Evolutionary conservation across 2,329 filamentous ascomycete species (phyloP).

Genomic region (Neodidymelliopsis sp.): DNA sequence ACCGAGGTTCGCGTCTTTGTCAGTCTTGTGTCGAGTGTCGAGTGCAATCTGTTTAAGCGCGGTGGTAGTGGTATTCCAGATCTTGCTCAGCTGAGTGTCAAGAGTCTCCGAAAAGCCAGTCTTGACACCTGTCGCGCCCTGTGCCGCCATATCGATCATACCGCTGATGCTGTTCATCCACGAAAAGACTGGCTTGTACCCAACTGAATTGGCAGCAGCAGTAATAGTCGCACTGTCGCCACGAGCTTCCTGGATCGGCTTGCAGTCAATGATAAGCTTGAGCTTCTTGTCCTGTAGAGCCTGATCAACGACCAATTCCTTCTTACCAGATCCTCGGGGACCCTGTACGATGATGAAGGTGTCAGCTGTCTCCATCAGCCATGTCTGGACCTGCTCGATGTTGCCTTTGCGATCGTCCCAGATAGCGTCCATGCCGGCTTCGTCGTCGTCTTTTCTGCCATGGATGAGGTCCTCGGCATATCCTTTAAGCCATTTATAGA

Average conservation of each 20-base stretch:
- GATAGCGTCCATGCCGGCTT: conserved; percentile 77
- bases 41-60: conserved; percentile 82
- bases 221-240: conserved; percentile 87
- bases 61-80: conserved; percentile 80
- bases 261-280: conserved; percentile 89
- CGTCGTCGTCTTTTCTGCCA: conserved; percentile 65
- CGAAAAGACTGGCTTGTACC: conserved; percentile 91
- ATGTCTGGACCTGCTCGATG: conserved; percentile 82
- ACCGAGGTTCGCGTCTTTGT: conserved; percentile 74
- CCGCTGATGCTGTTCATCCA: conserved; percentile 97
- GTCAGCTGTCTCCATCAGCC: conserved; percentile 86
- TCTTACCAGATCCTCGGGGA: conserved; percentile 88
- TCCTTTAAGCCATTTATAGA: conserved; percentile 82
- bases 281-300: conserved; percentile 78
- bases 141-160: conserved; percentile 88
- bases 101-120: conserved; percentile 93
- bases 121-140: conserved; percentile 93
- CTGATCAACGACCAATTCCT: conserved; percentile 85
- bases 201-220: conserved; percentile 80
- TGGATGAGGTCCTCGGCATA: conserved; percentile 72
- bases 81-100: conserved; percentile 87
- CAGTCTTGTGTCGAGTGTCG: conserved; percentile 71
- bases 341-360: conserved; percentile 96
- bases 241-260: conserved; percentile 87
- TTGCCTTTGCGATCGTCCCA: conserved; percentile 87